These are phyloP conservation scores for Thelonectria rubi DNA, from an alignment of 2,329 filamentous ascomycete genomes.

Conservation along the genomic window DNA sequence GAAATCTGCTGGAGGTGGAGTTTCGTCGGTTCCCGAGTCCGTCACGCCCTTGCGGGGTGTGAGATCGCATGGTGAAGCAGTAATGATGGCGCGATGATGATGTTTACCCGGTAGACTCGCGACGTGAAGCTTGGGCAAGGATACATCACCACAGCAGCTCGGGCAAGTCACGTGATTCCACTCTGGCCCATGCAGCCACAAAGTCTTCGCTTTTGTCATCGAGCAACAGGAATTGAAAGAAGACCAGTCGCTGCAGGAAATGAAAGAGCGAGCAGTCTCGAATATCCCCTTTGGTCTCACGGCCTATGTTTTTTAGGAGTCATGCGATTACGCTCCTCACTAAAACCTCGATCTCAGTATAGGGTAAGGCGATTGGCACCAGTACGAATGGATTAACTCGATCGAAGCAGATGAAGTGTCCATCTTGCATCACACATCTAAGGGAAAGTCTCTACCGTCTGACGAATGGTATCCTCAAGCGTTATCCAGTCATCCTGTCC, in stretches of 20 bases:
- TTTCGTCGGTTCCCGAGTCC: conserved; percentile 42
- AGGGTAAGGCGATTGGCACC: too few species aligned
- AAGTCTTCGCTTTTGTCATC: too few species aligned
- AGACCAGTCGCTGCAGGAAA: too few species aligned
- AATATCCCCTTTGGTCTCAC: not conserved
- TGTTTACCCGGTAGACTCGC: conserved; percentile 21
- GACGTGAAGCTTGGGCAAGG: conserved; percentile 27
- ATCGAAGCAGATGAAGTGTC: too few species aligned
- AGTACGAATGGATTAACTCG: too few species aligned
- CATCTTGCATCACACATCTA: too few species aligned
- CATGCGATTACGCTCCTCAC: too few species aligned
- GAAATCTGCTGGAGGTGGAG: conserved; percentile 46
- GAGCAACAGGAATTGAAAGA: too few species aligned
- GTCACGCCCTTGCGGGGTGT: conserved; percentile 46
- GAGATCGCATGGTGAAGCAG: conserved; percentile 45
- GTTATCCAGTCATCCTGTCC: not conserved
- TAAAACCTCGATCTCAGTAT: too few species aligned
- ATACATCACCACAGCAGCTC: conserved; percentile 38
- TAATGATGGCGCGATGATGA: conserved; percentile 6
- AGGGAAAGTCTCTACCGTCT: not conserved
- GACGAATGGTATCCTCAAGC: not conserved
- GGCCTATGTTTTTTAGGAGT: too few species aligned
- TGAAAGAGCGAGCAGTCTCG: too few species aligned
- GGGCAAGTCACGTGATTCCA: conserved; percentile 33
- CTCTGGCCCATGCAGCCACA: not conserved